These are phyloP conservation scores for Fusarium guadeloupense DNA, from an alignment of 2,329 filamentous ascomycete species.

Conservation along the genomic window DNA sequence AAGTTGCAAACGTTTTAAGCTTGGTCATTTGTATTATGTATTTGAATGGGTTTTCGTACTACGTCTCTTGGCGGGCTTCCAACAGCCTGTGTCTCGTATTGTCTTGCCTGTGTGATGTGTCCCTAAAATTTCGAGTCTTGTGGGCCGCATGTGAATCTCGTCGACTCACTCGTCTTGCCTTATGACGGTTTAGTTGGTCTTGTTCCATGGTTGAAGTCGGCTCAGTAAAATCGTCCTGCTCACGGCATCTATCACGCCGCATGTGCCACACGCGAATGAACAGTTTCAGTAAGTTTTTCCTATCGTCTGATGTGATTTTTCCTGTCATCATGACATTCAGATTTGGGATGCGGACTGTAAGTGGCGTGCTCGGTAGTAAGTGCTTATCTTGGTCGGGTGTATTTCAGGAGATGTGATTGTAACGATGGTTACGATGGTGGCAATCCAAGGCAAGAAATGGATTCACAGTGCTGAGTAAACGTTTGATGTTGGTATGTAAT, in stretches of 20 bases:
- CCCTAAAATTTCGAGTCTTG: neutral
- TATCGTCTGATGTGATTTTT: neutral
- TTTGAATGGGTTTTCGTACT: constrained; percentile 34
- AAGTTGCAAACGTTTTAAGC: constrained; percentile 40
- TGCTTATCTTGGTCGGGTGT: neutral
- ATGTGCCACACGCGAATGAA: neutral
- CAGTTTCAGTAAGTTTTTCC: neutral
- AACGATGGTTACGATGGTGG: neutral
- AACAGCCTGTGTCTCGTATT: neutral
- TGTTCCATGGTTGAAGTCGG: constrained; percentile 4
- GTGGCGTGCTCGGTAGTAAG: constrained; percentile 5
- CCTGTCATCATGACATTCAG: constrained; percentile 1
- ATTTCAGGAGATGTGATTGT: neutral
- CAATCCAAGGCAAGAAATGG: neutral
- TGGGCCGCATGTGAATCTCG: neutral
- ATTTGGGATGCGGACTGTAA: neutral
- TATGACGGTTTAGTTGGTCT: constrained; percentile 7
- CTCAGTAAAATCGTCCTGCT: constrained; percentile 4
- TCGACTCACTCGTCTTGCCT: neutral
- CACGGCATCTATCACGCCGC: constrained; percentile 11
- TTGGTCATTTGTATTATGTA: constrained; percentile 44
- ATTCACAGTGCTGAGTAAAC: neutral
- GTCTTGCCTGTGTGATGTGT: neutral
- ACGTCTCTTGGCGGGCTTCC: neutral
- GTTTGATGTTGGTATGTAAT: neutral